These are phyloP conservation scores for Colletotrichum chrysophilum DNA, from an alignment of 2,329 filamentous ascomycete species.

Conservation along the genomic window DNA sequence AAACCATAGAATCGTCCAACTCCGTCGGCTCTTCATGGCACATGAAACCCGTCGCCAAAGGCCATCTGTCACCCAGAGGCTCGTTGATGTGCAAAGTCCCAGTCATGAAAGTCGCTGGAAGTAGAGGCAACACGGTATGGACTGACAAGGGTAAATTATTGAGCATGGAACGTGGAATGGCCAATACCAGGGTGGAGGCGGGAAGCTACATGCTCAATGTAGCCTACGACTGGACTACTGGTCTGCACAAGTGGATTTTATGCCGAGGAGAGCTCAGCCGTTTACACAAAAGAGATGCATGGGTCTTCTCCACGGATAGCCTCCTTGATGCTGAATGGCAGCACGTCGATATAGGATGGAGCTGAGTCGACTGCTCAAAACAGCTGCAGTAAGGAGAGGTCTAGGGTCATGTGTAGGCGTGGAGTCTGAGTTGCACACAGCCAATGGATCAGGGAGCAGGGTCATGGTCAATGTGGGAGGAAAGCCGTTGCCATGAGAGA, in stretches of 20 bases:
- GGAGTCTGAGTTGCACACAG: not conserved
- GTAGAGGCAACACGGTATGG: not conserved
- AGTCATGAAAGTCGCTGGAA: not conserved
- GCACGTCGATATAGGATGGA: not conserved
- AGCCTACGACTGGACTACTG: not conserved
- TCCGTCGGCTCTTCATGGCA: not conserved
- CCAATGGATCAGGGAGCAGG: not conserved
- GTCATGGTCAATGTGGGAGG: rapidly evolving
- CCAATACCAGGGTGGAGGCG: not conserved
- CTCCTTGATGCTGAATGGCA: not conserved
- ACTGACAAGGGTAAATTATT: not conserved
- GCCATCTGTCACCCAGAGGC: not conserved
- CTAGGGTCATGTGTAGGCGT: not conserved
- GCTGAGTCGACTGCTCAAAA: not conserved
- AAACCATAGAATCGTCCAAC: not conserved
- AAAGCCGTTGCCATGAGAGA: rapidly evolving
- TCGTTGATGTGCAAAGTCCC: not conserved
- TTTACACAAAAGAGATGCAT: not conserved
- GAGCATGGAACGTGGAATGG: too few species aligned
- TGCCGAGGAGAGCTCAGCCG: not conserved
- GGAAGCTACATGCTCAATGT: not conserved
- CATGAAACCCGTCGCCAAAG: not conserved
- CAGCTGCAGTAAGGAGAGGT: not conserved
- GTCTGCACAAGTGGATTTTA: not conserved
- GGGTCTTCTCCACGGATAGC: rapidly evolving